phyloP scores from a whole-genome alignment of 768 basidiomycete genomes.

The Podaxis sp. region DNA sequence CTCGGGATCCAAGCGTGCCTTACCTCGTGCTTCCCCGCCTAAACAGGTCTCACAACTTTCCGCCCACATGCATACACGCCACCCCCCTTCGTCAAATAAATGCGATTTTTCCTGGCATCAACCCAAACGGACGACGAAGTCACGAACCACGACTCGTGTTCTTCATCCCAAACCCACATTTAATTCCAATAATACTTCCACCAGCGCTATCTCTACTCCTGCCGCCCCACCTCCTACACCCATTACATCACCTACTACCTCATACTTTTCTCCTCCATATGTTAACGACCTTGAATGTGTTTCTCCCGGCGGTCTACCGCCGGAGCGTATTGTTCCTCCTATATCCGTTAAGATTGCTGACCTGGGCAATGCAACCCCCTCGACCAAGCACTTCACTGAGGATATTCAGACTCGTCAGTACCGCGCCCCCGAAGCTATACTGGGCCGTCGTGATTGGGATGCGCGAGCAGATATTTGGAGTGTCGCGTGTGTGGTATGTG shows the following conservation, averaged over 20 bases:
- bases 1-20: slow-evolving; percentile 25
- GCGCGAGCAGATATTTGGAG: slow-evolving; percentile 88
- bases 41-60: slow-evolving; percentile 41
- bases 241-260: slow-evolving; percentile 26
- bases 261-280: slow-evolving; percentile 16
- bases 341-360: slow-evolving; percentile 93
- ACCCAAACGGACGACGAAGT: slow-evolving; percentile 14
- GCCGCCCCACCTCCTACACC: slow-evolving; percentile 38
- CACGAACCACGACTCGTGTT: slow-evolving; percentile 20
- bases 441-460: slow-evolving; percentile 87
- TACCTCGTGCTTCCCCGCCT: slow-evolving; percentile 36
- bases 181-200: slow-evolving; percentile 13
- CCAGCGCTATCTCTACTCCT: slow-evolving; percentile 22
- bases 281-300: slow-evolving; percentile 6
- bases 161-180: slow-evolving; percentile 21
- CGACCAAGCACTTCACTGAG: slow-evolving; percentile 88
- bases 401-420: slow-evolving; percentile 98
- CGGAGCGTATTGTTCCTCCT: slow-evolving; percentile 32
- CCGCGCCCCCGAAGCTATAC: slow-evolving; percentile 90
- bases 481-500: slow-evolving; percentile 78
- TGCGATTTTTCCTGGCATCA: slow-evolving; percentile 16
- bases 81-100: slow-evolving; percentile 29
- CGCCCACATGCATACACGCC: slow-evolving; percentile 37
- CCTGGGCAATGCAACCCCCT: slow-evolving; percentile 90
- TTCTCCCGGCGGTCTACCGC: slow-evolving; percentile 8